Conservation (phyloP, 208 protist genomes). For the Tritrichomonas foetus region DNA sequence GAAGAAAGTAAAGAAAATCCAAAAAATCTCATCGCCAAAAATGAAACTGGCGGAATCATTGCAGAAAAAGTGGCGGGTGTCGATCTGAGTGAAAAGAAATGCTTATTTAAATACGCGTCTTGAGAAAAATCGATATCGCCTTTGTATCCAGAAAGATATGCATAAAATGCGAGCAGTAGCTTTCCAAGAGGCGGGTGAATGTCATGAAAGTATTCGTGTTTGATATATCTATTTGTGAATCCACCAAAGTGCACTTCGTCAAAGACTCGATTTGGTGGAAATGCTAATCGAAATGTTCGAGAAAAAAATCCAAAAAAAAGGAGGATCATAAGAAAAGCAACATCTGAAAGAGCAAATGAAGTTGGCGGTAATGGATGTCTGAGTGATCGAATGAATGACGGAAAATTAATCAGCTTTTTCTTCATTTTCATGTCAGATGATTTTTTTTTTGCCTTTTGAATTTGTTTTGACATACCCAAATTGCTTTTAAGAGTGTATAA, state of each 20-base stretch:
- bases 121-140: not conserved
- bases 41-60: not conserved
- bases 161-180: not conserved
- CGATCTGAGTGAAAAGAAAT: not conserved
- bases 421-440: no score
- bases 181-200: constrained; percentile 24
- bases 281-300: not conserved
- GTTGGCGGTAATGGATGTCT: not conserved
- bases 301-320: constrained; percentile 10
- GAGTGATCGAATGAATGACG: not conserved
- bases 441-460: no score
- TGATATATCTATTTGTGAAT: not conserved
- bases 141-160: not conserved
- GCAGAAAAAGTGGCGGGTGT: not conserved
- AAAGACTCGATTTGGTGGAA: not conserved
- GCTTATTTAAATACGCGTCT: no score
- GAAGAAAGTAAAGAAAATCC: not conserved
- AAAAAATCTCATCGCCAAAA: not conserved
- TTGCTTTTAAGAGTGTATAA: no score
- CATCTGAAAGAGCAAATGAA: not conserved
- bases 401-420: no score
- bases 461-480: no score
- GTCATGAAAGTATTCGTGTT: not conserved
- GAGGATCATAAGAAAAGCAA: not conserved
- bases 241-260: constrained; percentile 21